Conservation (phyloP, 768 basidiomycete genomes). For the Boletellus ananiceps region DNA sequence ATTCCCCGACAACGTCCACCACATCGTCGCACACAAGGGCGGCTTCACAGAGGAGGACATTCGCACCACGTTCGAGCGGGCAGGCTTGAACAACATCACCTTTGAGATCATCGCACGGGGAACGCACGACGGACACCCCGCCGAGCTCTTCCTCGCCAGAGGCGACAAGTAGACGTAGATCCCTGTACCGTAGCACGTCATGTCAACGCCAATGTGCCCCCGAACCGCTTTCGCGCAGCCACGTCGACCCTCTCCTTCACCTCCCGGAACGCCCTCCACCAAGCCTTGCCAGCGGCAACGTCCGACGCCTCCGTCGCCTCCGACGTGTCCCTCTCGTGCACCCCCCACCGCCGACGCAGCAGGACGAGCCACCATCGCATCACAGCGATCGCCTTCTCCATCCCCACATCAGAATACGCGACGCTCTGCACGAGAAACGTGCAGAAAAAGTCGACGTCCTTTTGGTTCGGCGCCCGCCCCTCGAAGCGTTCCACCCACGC, state of each 20-base stretch:
- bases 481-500: conserved; percentile 68
- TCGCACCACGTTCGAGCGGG: conserved; percentile 45
- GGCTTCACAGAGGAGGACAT: conserved; percentile 54
- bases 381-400: conserved; percentile 65
- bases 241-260: conserved; percentile 65
- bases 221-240: conserved; percentile 64
- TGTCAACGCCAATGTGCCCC: conserved; percentile 61
- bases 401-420: conserved; percentile 60
- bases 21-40: conserved; percentile 49
- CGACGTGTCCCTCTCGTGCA: conserved; percentile 41
- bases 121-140: conserved; percentile 29
- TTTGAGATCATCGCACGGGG: conserved; percentile 35
- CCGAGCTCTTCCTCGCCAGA: conserved; percentile 54
- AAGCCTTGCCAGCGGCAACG: conserved; percentile 60
- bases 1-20: conserved; percentile 33
- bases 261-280: conserved; percentile 78
- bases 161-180: conserved; percentile 35
- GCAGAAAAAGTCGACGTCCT: conserved; percentile 72
- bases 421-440: conserved; percentile 69
- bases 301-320: conserved; percentile 35
- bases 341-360: conserved; percentile 58
- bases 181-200: conserved; percentile 27
- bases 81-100: conserved; percentile 45
- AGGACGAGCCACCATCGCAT: conserved; percentile 82
- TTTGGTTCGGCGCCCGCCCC: conserved; percentile 59